Evolutionary conservation across 2,329 filamentous ascomycete genomes (phyloP), one percentile per base, ranked within the genome.

Genomic region (Metarhizium rileyi): DNA sequence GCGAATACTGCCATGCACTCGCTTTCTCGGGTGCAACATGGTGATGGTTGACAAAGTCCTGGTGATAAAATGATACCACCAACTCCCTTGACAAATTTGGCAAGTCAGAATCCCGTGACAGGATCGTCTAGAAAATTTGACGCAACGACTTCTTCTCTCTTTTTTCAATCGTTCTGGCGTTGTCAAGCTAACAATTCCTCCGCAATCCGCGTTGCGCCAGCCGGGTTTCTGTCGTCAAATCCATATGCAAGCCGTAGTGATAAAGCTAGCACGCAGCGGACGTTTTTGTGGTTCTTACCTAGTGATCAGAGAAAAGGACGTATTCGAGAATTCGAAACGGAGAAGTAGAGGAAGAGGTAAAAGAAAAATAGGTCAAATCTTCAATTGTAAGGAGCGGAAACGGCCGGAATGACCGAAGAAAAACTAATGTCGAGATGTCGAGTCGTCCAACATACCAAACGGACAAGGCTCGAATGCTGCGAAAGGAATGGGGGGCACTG

Each of bases 331-430:
- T 18, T n/a, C n/a, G 14, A 40, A 12, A 16, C n/a, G 9, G 33
- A 14, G 9, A 33, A 42, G 20, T 27, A 42, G 30, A 36, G 28
- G 2, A n/a, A 9, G 25, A 16, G 14, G 9, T 22, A 38, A 25
- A 42, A 36, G 3, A 16, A 40, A 28, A 46, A 46, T 46, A n/a
- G 27, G 10, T 20, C 14, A 41, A 35, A 23, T 28, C 5, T 27
- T 26, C 35, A 6, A 28, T 36, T 20, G 20, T 42, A 45, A 51
- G 22, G 42, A 51, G 49, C 45, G 46, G 41, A 48, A 45, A 40
- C 25, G 35, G 48, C 46, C 26, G 23, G 46, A 18, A 41, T 16
- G 18, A 23, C 16, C n/a, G 14, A 23, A 28, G 23, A 27, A 38
- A n/a, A 46, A 48, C n/a, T 45, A 48, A 42, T 10, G 48, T 50